Evolutionary conservation across 306 rosid species (phyloP), one percentile per base, ranked within the genome.

Genomic region (Dryas drummondii): DNA sequence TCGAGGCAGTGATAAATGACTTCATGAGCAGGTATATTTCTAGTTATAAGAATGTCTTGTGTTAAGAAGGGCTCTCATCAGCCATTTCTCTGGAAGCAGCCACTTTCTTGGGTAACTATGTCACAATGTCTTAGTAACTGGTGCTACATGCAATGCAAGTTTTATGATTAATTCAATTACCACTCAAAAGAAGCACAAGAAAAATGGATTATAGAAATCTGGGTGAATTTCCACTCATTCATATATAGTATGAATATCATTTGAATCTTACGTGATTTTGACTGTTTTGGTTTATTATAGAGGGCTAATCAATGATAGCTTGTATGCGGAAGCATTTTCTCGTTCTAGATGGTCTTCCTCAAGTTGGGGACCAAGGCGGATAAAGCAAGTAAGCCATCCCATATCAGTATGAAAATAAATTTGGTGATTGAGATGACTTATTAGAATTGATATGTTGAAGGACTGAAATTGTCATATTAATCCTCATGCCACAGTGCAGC

Each of bases 341-440:
- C 93, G 78, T 68, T 87, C 99, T 52, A 90, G 93, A 89, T 96
- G 96, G 99, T 82, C 96, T 84, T 87, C 89, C 16, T 96, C 87
- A 71, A 90, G 86, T 71, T 92, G 99, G 99, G 99, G 99, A 74
- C 99, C 98, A 41, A 84, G 85, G 85, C 80, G 93, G 65, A 87
- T 90, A 82, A 90, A 90, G 82, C 92, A 85, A 71, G 98, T 88
- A 82, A 85, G 84, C 79, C 42, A 27, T 58, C 66, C 22, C 32
- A 49, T 56, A 66, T 68, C 37, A 62, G 54, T 3, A 19, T 59
- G 42, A 16, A 59, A 10, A 59, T 7, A 46, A 58, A 27, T 32
- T 32, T 9, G 48, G 49, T 59, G 37, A 60, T 49, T 8, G 10
- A 8, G 55, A 57, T 72, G 66, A 58, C n/a, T 45, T 19, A 12